Base-by-base conservation (phyloP, 192 early-diverging fungal genomes). In the Pilobolus umbonatus region DNA sequence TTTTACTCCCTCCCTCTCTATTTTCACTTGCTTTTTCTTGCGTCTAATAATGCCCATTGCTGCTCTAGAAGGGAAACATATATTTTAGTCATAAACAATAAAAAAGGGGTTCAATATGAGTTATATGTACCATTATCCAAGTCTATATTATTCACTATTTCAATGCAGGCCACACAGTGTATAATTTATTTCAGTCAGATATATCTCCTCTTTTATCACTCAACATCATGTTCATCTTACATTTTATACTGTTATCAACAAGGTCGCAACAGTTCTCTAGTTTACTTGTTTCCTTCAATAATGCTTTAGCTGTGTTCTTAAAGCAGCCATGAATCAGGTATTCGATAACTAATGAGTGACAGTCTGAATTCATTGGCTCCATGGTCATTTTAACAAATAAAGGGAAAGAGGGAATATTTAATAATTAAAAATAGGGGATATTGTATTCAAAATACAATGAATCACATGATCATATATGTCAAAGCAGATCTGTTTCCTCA, bases 281-380 rank as follows among this genome's bases (percentile, higher is more conserved):
- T 53, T 31, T 53, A 19, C 21, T 53, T 4, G 51, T 35, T 22
- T 53, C 51, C 15, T 21, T 36, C 1, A 53, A 21, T 12, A 59
- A 46, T 26, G 57, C 57, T 6, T 59, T 59, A 19, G 57, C 57
- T 2, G 57, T 59, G 29, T 59, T 48, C 45, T 59, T 59, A 24
- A 43, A 59, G 10, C 57, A 59, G 12, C 48, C 48, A 22, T 59
- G 42, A 47, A 59, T 44, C 2, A 59, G 31, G 21, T 59, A 59
- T 48, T 59, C 57, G n/a, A 35, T 59, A 8, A 59, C 45, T 21
- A 59, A 11, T 4, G 51, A 36, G 25, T 53, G 51, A 38, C 51
- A 53, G 22, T 53, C 51, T 14, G 19, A 35, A 5, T 53, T 22
- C 51, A 53, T 53, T 53, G 39, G n/a, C n/a, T n/a, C n/a, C n/a